Base-by-base conservation (phyloP, 208 protist species). In the Willaertia magna region DNA sequence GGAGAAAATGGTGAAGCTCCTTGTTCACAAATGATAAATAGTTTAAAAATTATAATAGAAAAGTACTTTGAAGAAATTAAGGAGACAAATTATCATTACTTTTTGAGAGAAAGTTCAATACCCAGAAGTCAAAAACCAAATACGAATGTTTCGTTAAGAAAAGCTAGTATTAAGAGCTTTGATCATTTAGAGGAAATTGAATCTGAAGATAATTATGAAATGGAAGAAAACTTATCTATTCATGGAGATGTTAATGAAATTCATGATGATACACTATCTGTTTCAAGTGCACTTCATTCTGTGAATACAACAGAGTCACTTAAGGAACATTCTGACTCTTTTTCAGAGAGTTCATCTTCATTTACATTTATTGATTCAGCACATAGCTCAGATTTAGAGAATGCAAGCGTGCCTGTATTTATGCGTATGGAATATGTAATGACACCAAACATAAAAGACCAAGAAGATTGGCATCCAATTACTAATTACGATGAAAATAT, bases 361-460 rank as follows among this genome's bases (percentile, higher is more conserved):
- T 74, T 74, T 39, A 14, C 44, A 40, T 4, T 81, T 6, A 81
- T 6, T 40, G 76, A 81, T 81, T 6, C 76, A n/a, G 16, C 20
- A n/a, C 26, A 81, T 40, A 14, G 20, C 7, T 12, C 43, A 6
- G n/a, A 81, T 2, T 30, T 81, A 4, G 76, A 81, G 14, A 51
- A 26, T 51, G n/a, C 44, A 11, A 51, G 12, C 26, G 12, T 81
- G 6, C 76, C 76, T 3, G 76, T 81, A 34, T 81, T 81, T 14
- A 81, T 81, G 76, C 18, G 76, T 40, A 81, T 81, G 76, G 76
- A 81, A 30, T 81, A 43, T 81, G 76, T 81, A 6, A 44, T 81
- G 34, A 34, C 55, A 34, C 55, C 55, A 67, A 67, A 34, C 34
- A 30, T 2, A 30, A 67, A 26, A 30, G 55, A n/a, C 12, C 18